phyloP scores from a whole-genome alignment of 257 asterid species.

The Catharanthus roseus region DNA sequence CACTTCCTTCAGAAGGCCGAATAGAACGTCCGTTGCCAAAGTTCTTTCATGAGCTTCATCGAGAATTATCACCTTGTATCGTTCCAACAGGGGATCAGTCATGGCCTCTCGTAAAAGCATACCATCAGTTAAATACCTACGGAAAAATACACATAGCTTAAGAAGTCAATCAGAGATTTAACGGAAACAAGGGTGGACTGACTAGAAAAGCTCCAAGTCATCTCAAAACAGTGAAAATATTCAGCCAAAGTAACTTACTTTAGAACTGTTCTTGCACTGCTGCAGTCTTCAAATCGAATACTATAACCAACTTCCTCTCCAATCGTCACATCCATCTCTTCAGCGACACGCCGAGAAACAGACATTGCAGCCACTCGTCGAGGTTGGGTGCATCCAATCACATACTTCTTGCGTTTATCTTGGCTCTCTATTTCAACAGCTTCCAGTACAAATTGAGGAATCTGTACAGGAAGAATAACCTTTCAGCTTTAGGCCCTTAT shows the following conservation, averaged over 20 bases:
- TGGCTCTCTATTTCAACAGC: conserved; percentile 61
- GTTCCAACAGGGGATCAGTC: conserved; percentile 91
- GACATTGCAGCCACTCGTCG: conserved; percentile 99
- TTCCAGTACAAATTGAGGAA: conserved; percentile 93
- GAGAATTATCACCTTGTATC: conserved; percentile 90
- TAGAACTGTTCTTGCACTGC: conserved; percentile 73
- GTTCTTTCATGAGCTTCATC: conserved; percentile 99
- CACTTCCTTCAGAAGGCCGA: conserved; percentile 95
- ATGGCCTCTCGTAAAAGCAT: conserved; percentile 99
- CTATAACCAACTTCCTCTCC: conserved; percentile 99
- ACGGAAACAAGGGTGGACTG: not conserved
- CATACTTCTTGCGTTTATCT: conserved; percentile 68
- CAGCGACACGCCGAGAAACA: conserved; percentile 95
- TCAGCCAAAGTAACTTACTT: conserved; percentile 33
- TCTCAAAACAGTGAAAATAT: not conserved
- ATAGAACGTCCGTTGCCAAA: conserved; percentile 86
- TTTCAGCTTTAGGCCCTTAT: not conserved
- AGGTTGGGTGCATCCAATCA: conserved; percentile 98
- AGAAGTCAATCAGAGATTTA: not conserved
- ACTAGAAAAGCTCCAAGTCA: not conserved
- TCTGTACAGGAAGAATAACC: conserved; percentile 33
- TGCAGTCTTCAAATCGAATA: conserved; percentile 94
- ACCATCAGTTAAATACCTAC: conserved; percentile 96
- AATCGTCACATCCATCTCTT: conserved; percentile 93
- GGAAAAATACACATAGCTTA: not conserved